These are phyloP conservation scores for Colletotrichum simmondsii DNA, from an alignment of 2,329 filamentous ascomycete species.

Conservation along the genomic window DNA sequence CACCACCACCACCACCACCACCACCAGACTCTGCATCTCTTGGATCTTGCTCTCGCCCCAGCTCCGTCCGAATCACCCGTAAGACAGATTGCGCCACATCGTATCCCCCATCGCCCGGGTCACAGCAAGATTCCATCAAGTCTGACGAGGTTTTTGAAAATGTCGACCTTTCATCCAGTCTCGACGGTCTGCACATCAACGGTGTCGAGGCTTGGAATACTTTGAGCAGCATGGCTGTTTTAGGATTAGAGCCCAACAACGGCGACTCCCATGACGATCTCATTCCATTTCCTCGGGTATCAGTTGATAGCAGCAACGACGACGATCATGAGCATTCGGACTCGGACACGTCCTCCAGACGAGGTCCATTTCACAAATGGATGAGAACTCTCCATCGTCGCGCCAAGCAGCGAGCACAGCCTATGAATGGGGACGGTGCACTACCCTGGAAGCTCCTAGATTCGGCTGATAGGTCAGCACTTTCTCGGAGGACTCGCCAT, in stretches of 20 bases:
- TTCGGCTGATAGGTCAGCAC: slow-evolving; percentile 37
- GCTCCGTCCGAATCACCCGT: slow-evolving; percentile 50
- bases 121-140: slow-evolving; percentile 31
- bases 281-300: slow-evolving; percentile 34
- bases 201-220: slow-evolving; percentile 48
- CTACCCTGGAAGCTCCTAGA: slow-evolving; percentile 49
- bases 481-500: slow-evolving; percentile 48
- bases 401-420: slow-evolving; percentile 53
- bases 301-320: slow-evolving; percentile 38
- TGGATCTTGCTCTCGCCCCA: slow-evolving; percentile 45
- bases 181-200: slow-evolving; percentile 40
- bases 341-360: slow-evolving; percentile 17
- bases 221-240: slow-evolving; percentile 52
- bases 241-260: slow-evolving; percentile 50
- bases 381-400: slow-evolving; percentile 75
- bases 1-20: slow-evolving; percentile 15
- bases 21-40: slow-evolving; percentile 42
- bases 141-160: slow-evolving; percentile 44
- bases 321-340: slow-evolving; percentile 24
- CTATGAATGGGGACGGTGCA: slow-evolving; percentile 38
- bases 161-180: slow-evolving; percentile 43
- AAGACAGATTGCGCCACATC: slow-evolving; percentile 52
- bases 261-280: slow-evolving; percentile 28
- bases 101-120: slow-evolving; percentile 39
- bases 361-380: slow-evolving; percentile 75